Conservation (phyloP, 106 monocot genomes). For the Apostasia shenzhenica region DNA sequence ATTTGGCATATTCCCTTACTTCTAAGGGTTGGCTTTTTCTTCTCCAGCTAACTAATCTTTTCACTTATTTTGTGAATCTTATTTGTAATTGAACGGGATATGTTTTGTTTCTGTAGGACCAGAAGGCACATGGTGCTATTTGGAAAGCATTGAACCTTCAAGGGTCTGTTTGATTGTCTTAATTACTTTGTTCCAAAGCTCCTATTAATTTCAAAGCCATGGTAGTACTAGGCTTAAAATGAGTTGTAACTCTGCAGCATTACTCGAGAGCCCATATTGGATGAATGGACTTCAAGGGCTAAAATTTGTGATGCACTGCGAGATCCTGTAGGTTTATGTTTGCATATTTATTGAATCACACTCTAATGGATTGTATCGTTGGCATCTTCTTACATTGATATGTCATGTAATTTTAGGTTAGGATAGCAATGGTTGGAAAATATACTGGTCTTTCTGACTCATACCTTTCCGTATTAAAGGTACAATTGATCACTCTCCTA, state of each 20-base stretch:
- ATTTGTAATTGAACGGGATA: background rate
- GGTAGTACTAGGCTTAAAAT: background rate
- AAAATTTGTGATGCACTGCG: conserved; percentile 50
- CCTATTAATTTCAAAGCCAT: background rate
- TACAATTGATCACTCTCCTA: conserved; percentile 7
- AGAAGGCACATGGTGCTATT: conserved; percentile 85
- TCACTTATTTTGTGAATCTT: background rate
- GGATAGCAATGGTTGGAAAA: conserved; percentile 97
- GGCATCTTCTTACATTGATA: background rate
- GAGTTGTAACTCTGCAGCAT: conserved; percentile 20
- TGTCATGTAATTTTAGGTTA: conserved; percentile 49
- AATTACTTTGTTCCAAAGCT: background rate
- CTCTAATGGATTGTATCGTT: background rate
- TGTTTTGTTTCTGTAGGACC: conserved; percentile 41
- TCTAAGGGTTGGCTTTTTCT: conserved; percentile 52
- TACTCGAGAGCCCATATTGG: conserved; percentile 42
- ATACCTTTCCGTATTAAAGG: conserved; percentile 91
- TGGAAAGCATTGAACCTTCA: conserved; percentile 56
- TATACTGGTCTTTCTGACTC: conserved; percentile 92
- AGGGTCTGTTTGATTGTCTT: conserved; percentile 34
- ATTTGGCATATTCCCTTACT: conserved; percentile 92
- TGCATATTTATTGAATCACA: background rate
- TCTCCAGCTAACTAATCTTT: background rate
- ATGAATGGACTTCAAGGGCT: conserved; percentile 70
- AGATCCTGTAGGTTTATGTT: conserved; percentile 45